phyloP scores from a whole-genome alignment of 2,329 filamentous ascomycete species.

The Samsoniella hepiali region DNA sequence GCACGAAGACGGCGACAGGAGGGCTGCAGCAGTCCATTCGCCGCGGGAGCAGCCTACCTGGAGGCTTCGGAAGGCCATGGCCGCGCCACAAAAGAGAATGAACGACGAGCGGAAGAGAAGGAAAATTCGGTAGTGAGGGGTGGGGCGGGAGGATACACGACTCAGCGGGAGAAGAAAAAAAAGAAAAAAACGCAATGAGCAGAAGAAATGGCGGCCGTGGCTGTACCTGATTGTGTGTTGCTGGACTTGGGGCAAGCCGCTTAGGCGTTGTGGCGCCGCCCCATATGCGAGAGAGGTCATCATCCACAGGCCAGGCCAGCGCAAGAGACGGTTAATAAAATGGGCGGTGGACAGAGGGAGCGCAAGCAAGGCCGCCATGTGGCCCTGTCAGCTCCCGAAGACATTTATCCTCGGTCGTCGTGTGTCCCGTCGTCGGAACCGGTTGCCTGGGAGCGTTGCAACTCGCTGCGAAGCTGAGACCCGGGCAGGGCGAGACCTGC shows the following conservation, averaged over 20 bases:
- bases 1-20: too few species aligned
- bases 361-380: neutral
- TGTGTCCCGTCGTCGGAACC: too few species aligned
- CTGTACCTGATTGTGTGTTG: neutral
- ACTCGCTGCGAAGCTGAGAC: neutral
- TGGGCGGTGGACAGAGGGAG: neutral
- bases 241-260: slow-evolving; percentile 5
- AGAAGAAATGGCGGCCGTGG: neutral
- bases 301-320: neutral
- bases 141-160: slow-evolving; percentile 9
- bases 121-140: neutral
- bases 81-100: neutral
- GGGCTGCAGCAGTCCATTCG: neutral
- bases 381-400: neutral
- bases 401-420: neutral
- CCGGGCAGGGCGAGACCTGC: slow-evolving; percentile 11
- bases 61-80: neutral
- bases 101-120: neutral
- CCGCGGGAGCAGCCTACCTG: neutral
- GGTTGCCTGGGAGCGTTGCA: neutral
- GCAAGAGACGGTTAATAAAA: neutral
- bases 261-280: slow-evolving; percentile 15
- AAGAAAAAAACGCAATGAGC: neutral
- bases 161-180: neutral
- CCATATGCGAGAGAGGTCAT: slow-evolving; percentile 11